phyloP scores from a whole-genome alignment of 2,329 filamentous ascomycete species.

The Graphiopsis chlorocephala region DNA sequence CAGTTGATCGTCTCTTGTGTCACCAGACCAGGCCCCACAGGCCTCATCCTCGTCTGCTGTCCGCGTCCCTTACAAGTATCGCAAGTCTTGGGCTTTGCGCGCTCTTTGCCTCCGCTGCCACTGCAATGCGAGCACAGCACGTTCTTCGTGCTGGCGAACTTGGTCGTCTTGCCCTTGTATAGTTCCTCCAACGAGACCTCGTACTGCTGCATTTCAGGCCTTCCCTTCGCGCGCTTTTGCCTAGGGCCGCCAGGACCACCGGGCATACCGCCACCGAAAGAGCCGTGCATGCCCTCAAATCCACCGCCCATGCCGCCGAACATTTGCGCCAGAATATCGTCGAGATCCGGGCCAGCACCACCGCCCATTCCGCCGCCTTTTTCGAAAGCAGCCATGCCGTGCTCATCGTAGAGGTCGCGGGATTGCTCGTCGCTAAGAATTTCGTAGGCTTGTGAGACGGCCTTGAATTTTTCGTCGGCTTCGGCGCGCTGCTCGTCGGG shows the following conservation, averaged over 20 bases:
- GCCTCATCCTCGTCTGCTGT: conserved; percentile 71
- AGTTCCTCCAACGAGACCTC: conserved; percentile 89
- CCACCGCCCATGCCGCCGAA: conserved; percentile 60
- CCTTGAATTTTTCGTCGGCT: conserved; percentile 90
- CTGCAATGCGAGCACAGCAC: conserved; percentile 84
- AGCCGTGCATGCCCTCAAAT: conserved; percentile 49
- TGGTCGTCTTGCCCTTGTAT: conserved; percentile 98
- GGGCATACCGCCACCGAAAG: conserved; percentile 41
- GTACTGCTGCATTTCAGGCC: conserved; percentile 86
- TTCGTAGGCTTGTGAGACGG: conserved; percentile 90
- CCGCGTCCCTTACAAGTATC: conserved; percentile 79
- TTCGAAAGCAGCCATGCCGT: conserved; percentile 96
- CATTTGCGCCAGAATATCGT: conserved; percentile 92
- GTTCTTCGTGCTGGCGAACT: conserved; percentile 94
- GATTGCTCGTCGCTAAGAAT: conserved; percentile 96
- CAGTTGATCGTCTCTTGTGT: conserved; percentile 78
- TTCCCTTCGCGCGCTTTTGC: conserved; percentile 59
- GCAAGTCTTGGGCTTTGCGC: conserved; percentile 79
- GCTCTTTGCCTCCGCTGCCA: conserved; percentile 86
- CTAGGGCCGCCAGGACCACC: conserved; percentile 15
- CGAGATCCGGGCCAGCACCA: conserved; percentile 73
- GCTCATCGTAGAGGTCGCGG: conserved; percentile 83
- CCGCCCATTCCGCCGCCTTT: conserved; percentile 65
- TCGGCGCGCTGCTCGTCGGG: conserved; percentile 78
- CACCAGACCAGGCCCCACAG: conserved; percentile 82